Evolutionary conservation across 495 filamentous ascomycete genomes (phyloP).

Genomic region (Hyphodiscus hymeniophilus): DNA sequence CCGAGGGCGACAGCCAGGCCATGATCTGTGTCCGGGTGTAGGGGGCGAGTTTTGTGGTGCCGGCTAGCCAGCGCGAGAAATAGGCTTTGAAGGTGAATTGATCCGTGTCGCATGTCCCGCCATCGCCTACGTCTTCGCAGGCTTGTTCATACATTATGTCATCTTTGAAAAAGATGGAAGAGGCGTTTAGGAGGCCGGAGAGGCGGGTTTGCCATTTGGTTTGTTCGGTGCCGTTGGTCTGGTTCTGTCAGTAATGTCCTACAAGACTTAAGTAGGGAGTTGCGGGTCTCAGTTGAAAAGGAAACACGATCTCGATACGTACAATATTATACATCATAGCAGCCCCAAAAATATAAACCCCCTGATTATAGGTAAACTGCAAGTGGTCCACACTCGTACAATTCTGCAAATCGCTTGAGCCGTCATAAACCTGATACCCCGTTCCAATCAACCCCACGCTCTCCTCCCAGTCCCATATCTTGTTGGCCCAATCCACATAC

Average conservation of each 20-base stretch:
- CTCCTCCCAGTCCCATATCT: slow-evolving; percentile 63
- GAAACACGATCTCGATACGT: no score
- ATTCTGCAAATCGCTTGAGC: slow-evolving; percentile 52
- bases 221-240: slow-evolving; percentile 25
- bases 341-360: slow-evolving; percentile 61
- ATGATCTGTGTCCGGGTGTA: slow-evolving; percentile 54
- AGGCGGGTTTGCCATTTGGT: slow-evolving; percentile 13
- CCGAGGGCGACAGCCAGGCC: slow-evolving; percentile 51
- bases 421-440: slow-evolving; percentile 61
- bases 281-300: no score
- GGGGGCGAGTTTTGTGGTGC: slow-evolving; percentile 60
- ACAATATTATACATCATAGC: slow-evolving; percentile 73
- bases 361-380: slow-evolving; percentile 72
- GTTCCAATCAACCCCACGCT: slow-evolving; percentile 53
- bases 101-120: slow-evolving; percentile 44
- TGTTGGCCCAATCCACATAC: slow-evolving; percentile 70
- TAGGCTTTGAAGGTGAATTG: slow-evolving; percentile 84
- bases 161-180: slow-evolving; percentile 39
- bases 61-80: slow-evolving; percentile 70
- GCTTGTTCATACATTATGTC: slow-evolving; percentile 59
- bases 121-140: slow-evolving; percentile 45
- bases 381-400: slow-evolving; percentile 52
- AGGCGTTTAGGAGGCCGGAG: slow-evolving; percentile 35
- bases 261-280: not conserved
- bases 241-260: not conserved